Percentiles rank a stretch among this genome's conserved stretches.
Conservation (phyloP, 225 moss, liverwort and hornwort genomes). For the Anthoceros angustus region DNA sequence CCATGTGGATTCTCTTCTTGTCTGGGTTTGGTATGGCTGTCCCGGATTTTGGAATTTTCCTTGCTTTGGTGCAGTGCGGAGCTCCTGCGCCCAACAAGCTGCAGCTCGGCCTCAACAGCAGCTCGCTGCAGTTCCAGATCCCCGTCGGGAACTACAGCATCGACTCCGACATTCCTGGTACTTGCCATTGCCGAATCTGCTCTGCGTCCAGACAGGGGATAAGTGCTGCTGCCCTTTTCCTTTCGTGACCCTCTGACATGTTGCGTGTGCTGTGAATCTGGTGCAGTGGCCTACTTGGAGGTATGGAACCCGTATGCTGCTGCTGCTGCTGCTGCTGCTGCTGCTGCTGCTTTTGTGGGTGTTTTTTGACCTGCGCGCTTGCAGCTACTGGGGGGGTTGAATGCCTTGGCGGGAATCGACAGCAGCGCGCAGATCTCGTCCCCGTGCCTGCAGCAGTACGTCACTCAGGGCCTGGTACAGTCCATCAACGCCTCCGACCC, state of each 20-base stretch:
- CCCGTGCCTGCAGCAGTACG: not conserved
- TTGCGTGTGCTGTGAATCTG: not conserved
- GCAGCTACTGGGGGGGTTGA: not conserved
- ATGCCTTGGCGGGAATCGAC: not conserved
- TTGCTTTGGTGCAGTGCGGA: not conserved
- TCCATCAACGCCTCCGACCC: slow-evolving; percentile 1
- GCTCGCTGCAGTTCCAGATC: not conserved
- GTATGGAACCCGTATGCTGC: not conserved
- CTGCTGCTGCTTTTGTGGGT: too few relatives aligned
- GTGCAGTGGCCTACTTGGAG: not conserved
- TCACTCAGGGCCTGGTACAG: not conserved
- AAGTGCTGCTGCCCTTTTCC: too few relatives aligned
- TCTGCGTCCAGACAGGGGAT: too few relatives aligned
- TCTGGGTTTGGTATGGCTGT: not conserved
- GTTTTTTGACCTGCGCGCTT: not conserved
- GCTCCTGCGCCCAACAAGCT: not conserved
- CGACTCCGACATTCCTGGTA: not conserved
- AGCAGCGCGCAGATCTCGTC: not conserved
- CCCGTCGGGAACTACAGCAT: not conserved
- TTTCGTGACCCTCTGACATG: not conserved
- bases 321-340: too few relatives aligned
- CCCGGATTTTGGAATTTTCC: not conserved
- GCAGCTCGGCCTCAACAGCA: not conserved
- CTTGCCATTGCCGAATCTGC: too few relatives aligned
- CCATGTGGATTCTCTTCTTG: not conserved